Conservation (phyloP, 176 grass and related monocot species). For the Paspalum vaginatum region DNA sequence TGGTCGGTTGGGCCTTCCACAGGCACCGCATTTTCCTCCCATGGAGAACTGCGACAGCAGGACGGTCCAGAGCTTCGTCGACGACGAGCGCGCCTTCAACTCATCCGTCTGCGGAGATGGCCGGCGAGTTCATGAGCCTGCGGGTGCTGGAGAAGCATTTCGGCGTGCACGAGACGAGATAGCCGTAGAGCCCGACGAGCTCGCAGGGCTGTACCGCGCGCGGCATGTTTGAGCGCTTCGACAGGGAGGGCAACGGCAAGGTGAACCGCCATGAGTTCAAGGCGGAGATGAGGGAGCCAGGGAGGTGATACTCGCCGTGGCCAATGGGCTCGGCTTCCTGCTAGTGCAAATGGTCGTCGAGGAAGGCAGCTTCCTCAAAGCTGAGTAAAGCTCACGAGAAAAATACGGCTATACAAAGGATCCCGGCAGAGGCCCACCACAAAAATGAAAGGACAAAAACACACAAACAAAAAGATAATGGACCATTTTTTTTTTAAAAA, state of each 20-base stretch:
- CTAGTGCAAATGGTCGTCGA: conserved; percentile 80
- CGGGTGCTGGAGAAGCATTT: conserved; percentile 54
- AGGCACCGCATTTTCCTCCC: no score
- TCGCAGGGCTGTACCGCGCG: conserved; percentile 36
- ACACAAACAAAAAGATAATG: no score
- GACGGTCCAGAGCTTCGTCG: conserved; percentile 56
- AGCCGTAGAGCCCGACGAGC: conserved; percentile 15
- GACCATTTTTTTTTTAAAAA: no score
- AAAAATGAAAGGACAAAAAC: no score
- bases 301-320: conserved; percentile 71
- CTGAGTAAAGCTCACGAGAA: no score
- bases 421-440: no score
- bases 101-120: conserved; percentile 56
- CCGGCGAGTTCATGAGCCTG: conserved; percentile 57
- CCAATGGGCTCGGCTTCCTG: conserved; percentile 53
- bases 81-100: conserved; percentile 62
- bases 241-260: conserved; percentile 56
- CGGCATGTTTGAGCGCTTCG: conserved; percentile 56
- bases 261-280: conserved; percentile 62
- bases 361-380: conserved; percentile 76
- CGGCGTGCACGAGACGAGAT: conserved; percentile 54
- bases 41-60: conserved; percentile 50
- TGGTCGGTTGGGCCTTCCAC: no score
- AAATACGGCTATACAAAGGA: no score
- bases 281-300: conserved; percentile 59